Conservation (phyloP, 805 yeast genomes). For the Candida nemodendra region DNA sequence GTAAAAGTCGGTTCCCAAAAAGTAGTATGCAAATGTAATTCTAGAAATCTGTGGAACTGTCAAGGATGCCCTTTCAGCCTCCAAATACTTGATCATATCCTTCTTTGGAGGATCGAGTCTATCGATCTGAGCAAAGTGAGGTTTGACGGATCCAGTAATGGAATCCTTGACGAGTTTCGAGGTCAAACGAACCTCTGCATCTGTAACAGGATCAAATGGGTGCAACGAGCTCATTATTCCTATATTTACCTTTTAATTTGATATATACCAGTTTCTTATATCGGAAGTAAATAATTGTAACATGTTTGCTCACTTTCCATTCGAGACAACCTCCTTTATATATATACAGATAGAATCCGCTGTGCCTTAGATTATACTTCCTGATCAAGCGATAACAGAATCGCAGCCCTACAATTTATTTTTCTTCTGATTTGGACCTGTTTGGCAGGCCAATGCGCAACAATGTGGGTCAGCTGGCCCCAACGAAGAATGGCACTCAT, state of each 20-base stretch:
- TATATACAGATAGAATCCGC: too few species aligned
- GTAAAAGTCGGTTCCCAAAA: conserved; percentile 51
- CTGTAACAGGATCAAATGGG: conserved; percentile 42
- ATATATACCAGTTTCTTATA: too few species aligned
- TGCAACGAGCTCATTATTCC: conserved; percentile 18
- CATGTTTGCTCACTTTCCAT: too few species aligned
- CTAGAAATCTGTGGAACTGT: conserved; percentile 61
- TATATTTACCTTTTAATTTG: neutral
- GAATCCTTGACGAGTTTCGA: conserved; percentile 60
- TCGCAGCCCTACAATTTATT: too few species aligned
- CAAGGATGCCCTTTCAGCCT: conserved; percentile 58
- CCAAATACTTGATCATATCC: conserved; percentile 64
- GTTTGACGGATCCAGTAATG: conserved; percentile 47
- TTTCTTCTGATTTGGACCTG: too few species aligned
- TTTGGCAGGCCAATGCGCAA: too few species aligned
- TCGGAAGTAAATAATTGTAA: neutral
- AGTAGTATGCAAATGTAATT: conserved; percentile 67
- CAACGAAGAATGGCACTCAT: too few species aligned
- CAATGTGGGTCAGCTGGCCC: too few species aligned
- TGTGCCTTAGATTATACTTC: too few species aligned
- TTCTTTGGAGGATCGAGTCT: conserved; percentile 77
- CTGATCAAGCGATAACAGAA: too few species aligned
- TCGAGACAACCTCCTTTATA: too few species aligned
- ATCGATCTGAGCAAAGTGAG: conserved; percentile 67
- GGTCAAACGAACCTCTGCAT: conserved; percentile 55